Evolutionary conservation across 805 yeast species (phyloP).

Genomic region (Komagataella mondaviorum): DNA sequence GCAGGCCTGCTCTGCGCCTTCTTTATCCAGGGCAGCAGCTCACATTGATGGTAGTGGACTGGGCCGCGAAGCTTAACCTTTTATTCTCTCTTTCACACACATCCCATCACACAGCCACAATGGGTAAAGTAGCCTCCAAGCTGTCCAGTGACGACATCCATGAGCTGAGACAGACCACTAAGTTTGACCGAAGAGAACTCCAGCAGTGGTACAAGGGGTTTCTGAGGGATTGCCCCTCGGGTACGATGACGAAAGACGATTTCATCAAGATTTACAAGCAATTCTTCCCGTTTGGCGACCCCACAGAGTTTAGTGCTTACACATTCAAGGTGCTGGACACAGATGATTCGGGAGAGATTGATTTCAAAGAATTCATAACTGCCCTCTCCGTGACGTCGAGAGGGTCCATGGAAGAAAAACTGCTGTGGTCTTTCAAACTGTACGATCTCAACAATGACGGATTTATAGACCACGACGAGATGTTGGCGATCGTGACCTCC

Average conservation of each 20-base stretch:
- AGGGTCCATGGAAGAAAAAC: constrained; percentile 73
- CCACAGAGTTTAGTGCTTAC: constrained; percentile 78
- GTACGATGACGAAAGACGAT: constrained; percentile 76
- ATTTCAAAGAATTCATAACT: constrained; percentile 83
- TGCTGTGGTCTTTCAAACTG: constrained; percentile 79
- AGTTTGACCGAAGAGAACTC: constrained; percentile 83
- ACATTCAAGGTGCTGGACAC: constrained; percentile 84
- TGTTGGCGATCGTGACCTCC: constrained; percentile 66
- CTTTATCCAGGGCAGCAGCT: too few species aligned
- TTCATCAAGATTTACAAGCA: constrained; percentile 88
- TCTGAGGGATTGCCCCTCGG: constrained; percentile 84
- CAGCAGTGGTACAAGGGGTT: constrained; percentile 99
- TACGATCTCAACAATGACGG: constrained; percentile 82
- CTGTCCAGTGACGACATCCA: constrained; percentile 82
- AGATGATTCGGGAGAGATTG: constrained; percentile 69
- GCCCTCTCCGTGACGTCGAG: constrained; percentile 80
- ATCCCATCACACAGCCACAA: constrained; percentile 12
- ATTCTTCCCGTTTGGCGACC: constrained; percentile 97
- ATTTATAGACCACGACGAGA: constrained; percentile 58
- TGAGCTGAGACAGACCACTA: constrained; percentile 71
- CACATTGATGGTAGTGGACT: not conserved
- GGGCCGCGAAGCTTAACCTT: not conserved
- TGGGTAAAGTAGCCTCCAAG: constrained; percentile 95
- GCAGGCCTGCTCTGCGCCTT: not conserved
- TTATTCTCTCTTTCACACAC: not conserved